phyloP scores from a whole-genome alignment of 163 green algal species.

The Prototheca stagnorum region DNA sequence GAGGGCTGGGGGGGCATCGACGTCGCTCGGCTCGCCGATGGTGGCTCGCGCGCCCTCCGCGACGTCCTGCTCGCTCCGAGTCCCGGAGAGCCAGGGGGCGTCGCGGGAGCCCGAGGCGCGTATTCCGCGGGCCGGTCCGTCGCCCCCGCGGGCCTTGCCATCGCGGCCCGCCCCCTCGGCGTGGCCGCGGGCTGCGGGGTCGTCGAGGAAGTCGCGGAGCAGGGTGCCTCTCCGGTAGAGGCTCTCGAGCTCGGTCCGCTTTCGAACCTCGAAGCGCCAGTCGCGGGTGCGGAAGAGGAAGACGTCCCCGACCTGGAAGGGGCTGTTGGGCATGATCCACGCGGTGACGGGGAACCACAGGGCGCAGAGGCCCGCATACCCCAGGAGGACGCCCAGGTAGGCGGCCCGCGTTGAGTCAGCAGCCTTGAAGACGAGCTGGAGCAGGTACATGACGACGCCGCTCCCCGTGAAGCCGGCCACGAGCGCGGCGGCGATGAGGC shows the following conservation, averaged over 20 bases:
- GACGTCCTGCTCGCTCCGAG: too few species aligned
- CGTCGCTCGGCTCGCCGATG: too few species aligned
- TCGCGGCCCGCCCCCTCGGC: too few species aligned
- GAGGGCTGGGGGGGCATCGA: too few species aligned
- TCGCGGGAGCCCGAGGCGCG: too few species aligned
- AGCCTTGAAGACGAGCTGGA: slow-evolving; percentile 27
- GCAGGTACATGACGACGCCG: slow-evolving; percentile 41
- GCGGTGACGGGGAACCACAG: slow-evolving; percentile 34
- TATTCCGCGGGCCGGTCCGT: too few species aligned
- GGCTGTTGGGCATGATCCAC: slow-evolving; percentile 43
- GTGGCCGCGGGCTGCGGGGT: too few species aligned
- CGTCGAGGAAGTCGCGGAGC: slow-evolving; percentile 27
- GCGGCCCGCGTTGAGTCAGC: slow-evolving; percentile 5
- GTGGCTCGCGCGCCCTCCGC: too few species aligned
- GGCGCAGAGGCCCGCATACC: slow-evolving; percentile 25
- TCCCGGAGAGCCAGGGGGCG: too few species aligned
- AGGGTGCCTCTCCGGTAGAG: slow-evolving; percentile 14
- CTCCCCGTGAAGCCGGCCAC: slow-evolving; percentile 44
- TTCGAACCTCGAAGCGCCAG: slow-evolving; percentile 17
- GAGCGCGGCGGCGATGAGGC: slow-evolving; percentile 27
- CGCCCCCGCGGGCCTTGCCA: too few species aligned
- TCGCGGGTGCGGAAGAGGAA: slow-evolving; percentile 12
- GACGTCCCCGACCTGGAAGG: slow-evolving; percentile 27
- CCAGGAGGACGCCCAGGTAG: slow-evolving; percentile 20
- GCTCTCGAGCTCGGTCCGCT: slow-evolving; percentile 14